Evolutionary conservation across 352 stramenopile species (phyloP).

Genomic region (Phytophthora rubi): DNA sequence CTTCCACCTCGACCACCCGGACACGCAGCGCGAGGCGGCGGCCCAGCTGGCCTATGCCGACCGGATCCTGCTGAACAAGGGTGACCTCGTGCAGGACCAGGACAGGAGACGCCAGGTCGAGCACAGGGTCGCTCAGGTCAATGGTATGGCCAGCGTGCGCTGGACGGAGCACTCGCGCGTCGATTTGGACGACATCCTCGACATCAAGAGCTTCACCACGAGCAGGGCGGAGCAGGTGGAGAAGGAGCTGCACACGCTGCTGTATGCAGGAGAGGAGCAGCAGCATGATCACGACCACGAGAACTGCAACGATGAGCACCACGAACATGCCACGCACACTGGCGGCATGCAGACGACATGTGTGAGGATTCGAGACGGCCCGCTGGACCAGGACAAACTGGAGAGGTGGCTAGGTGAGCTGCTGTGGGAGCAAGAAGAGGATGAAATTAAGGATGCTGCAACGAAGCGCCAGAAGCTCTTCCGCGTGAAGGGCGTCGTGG

Average conservation of each 20-base stretch:
- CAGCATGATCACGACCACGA: conserved; percentile 15
- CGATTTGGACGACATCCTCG: conserved; percentile 73
- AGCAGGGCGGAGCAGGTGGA: conserved; percentile 68
- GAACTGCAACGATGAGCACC: conserved; percentile 23
- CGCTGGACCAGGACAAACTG: conserved; percentile 58
- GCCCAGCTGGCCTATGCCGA: conserved; percentile 99
- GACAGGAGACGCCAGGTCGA: conserved; percentile 50
- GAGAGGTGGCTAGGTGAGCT: conserved; percentile 77
- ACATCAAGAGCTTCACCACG: conserved; percentile 84
- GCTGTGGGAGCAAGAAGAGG: conserved; percentile 65
- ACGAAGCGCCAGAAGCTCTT: conserved; percentile 56
- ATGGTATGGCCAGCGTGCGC: conserved; percentile 66
- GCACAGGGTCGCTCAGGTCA: conserved; percentile 53
- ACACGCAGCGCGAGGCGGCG: conserved; percentile 84
- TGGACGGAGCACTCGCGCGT: conserved; percentile 72
- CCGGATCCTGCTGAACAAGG: conserved; percentile 98
- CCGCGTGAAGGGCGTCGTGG: conserved; percentile 78
- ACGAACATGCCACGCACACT: conserved; percentile 45
- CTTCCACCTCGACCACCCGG: conserved; percentile 66
- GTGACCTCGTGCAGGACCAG: conserved; percentile 92
- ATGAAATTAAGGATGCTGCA: conserved; percentile 8
- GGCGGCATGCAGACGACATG: conserved; percentile 78
- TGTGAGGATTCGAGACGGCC: conserved; percentile 48
- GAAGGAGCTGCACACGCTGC: conserved; percentile 35
- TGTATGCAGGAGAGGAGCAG: conserved; percentile 14